Evolutionary conservation across 1,284 basidiomycete genomes (phyloP), one percentile per base, ranked within the genome.

Genomic region (Heterobasidion annosum): DNA sequence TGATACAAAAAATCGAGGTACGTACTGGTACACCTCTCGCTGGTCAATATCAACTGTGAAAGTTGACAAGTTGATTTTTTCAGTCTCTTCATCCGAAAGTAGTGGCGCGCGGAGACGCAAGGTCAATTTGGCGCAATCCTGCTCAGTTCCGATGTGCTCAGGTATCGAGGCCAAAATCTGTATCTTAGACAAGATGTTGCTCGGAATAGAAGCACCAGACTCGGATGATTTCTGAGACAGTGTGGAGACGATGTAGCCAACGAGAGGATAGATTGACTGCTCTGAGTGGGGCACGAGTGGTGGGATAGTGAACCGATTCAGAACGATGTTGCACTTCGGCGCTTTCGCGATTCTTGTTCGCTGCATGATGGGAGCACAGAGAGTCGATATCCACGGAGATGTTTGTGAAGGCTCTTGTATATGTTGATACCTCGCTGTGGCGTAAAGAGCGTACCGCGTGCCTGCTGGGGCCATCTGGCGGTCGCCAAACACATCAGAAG

Each of bases 401-500:
- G 73, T 77, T 0, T 63, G 57, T 8, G 64, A 57, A 42, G 65
- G 61, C 8, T 78, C 76, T 35, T 77, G 76, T 42, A 75, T 54
- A 50, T 71, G 66, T 34, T 70, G 58, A 60, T 82, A 84, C 58
- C 74, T 79, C 5, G 84, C 86, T 25, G 78, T 77, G 9, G 85
- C 85, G 60, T 79, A 81, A 35, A 91, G 73, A n/a, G 73, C 70
- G 63, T 91, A 91, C 51, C 73, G 74, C 15, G 79, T 77, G 18
- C 85, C 85, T 19, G 77, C 63, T 15, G 64, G 59, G 7, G 56
- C 60, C 13, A 71, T 70, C 8, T 74, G 73, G 10, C 54, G 54
- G 34, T 76, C 65, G 19, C 81, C 80, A 57, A 80, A 77, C 1
- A 58, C 57, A 10, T 79, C 72, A 13, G 78, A 77, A 1, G 75